Conservation (phyloP, 2,329 filamentous ascomycete genomes). For the Leptographium galeiforme region DNA sequence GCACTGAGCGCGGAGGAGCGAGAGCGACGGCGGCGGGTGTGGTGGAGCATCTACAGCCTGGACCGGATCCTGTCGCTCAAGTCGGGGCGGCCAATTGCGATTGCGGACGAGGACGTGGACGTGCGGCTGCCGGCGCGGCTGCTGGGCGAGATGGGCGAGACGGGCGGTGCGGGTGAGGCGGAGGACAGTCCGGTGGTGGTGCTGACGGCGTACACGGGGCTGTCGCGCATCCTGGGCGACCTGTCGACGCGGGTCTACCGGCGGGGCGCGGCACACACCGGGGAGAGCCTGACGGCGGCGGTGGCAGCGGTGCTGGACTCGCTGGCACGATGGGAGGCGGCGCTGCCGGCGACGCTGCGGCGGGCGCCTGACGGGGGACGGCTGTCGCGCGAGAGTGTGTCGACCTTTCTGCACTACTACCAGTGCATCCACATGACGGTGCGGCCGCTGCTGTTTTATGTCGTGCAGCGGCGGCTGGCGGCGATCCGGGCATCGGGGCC, state of each 20-base stretch:
- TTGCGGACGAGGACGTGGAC: conserved; percentile 40
- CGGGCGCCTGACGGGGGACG: conserved; percentile 32
- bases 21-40: conserved; percentile 37
- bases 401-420: conserved; percentile 40
- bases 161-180: conserved; percentile 11
- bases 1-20: conserved; percentile 24
- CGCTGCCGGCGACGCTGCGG: conserved; percentile 31
- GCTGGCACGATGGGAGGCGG: conserved; percentile 34
- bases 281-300: conserved; percentile 29
- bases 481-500: conserved; percentile 13
- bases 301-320: conserved; percentile 36
- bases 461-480: conserved; percentile 34
- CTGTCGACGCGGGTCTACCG: conserved; percentile 35
- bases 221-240: conserved; percentile 37
- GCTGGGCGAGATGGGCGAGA: conserved; percentile 15
- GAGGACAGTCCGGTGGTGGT: conserved; percentile 32
- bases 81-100: conserved; percentile 39
- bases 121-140: conserved; percentile 23
- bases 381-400: conserved; percentile 18
- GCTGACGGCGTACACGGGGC: conserved; percentile 35
- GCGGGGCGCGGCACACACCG: conserved; percentile 18
- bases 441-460: conserved; percentile 37
- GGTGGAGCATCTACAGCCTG: conserved; percentile 44
- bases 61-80: conserved; percentile 40
- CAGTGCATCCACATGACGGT: conserved; percentile 46